A percentile compares a stretch with the other conserved stretches of the same genome.
These are phyloP conservation scores for Protea cynaroides DNA, from an alignment of 164 flowering plant genomes.

Conservation along the genomic window DNA sequence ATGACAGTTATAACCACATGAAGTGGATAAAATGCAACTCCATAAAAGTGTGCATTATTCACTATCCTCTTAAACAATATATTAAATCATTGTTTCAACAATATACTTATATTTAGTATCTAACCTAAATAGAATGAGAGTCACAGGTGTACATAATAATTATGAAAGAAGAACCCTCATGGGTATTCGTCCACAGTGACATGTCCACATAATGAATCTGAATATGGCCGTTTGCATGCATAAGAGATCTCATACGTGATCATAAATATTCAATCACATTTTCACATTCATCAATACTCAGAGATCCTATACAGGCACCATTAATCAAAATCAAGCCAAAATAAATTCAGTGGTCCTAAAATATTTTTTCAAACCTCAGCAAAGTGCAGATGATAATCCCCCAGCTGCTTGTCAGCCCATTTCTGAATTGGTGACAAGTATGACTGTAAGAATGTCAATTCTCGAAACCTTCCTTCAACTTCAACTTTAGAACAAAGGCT, in stretches of 20 bases:
- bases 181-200: too few species aligned
- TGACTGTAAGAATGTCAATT: constrained; percentile 70
- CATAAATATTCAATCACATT: not conserved
- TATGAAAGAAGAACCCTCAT: too few species aligned
- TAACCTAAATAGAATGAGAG: too few species aligned
- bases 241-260: not conserved
- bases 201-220: too few species aligned
- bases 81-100: too few species aligned
- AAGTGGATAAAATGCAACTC: too few species aligned
- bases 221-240: not conserved
- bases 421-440: constrained; percentile 73
- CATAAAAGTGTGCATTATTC: too few species aligned
- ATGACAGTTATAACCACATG: too few species aligned
- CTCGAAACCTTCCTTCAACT: constrained; percentile 48
- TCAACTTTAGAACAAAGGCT: constrained; percentile 61
- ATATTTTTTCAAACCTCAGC: constrained; percentile 49
- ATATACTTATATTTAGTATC: too few species aligned
- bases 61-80: too few species aligned
- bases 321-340: not conserved
- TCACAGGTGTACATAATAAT: too few species aligned
- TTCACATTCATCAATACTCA: not conserved
- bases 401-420: constrained; percentile 88
- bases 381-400: constrained; percentile 83
- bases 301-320: not conserved
- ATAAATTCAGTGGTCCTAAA: not conserved